Conservation (phyloP, 2,329 filamentous ascomycete genomes). For the Hypomyces rosellus region DNA sequence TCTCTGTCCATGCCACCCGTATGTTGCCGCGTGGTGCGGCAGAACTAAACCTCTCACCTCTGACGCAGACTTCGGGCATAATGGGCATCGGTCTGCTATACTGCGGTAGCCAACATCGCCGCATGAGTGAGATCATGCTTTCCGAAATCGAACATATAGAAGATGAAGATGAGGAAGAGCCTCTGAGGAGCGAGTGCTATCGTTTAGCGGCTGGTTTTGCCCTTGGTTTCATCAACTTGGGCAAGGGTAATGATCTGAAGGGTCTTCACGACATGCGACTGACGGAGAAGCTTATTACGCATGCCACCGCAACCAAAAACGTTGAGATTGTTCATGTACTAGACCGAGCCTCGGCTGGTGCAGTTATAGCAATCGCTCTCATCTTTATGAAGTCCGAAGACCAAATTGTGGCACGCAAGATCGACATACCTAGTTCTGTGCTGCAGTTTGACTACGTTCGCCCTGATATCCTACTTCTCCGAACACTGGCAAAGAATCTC, state of each 20-base stretch:
- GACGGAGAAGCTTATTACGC: constrained; percentile 76
- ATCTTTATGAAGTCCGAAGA: constrained; percentile 98
- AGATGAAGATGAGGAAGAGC: constrained; percentile 72
- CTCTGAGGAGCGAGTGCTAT: constrained; percentile 89
- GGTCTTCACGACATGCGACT: constrained; percentile 92
- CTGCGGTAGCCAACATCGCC: constrained; percentile 88
- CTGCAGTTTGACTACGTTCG: constrained; percentile 94
- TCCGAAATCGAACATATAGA: constrained; percentile 91
- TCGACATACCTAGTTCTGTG: constrained; percentile 84
- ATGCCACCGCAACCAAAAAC: constrained; percentile 84
- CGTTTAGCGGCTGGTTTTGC: constrained; percentile 89
- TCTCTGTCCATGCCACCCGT: constrained; percentile 92
- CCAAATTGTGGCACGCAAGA: constrained; percentile 76
- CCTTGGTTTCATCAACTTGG: constrained; percentile 89
- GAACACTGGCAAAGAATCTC: constrained; percentile 81
- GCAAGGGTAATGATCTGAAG: constrained; percentile 79
- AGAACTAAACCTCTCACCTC: constrained; percentile 84
- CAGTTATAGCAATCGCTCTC: constrained; percentile 80
- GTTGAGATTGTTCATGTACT: constrained; percentile 89
- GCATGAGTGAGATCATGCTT: constrained; percentile 99
- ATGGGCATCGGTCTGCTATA: constrained; percentile 96
- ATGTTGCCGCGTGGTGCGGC: constrained; percentile 90
- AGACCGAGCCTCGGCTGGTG: constrained; percentile 88
- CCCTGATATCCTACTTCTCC: constrained; percentile 83
- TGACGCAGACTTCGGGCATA: constrained; percentile 91